phyloP scores from a whole-genome alignment of 345 rosid species.

The Bruguiera parviflora region DNA sequence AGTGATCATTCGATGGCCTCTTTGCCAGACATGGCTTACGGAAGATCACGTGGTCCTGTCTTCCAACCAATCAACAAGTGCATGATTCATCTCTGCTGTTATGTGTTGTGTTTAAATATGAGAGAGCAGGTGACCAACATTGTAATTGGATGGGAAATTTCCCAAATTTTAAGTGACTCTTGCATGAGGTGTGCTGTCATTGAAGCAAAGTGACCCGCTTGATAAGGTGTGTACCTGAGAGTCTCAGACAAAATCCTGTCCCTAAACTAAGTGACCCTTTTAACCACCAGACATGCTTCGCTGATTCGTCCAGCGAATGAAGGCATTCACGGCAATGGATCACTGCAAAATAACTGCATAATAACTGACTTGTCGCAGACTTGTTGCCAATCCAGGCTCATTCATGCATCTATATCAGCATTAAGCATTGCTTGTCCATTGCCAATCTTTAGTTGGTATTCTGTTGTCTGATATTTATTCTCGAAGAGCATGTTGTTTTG shows the following conservation, averaged over 20 bases:
- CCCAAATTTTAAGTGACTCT: no score
- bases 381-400: constrained; percentile 21
- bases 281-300: not conserved
- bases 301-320: not conserved
- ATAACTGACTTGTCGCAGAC: not conserved
- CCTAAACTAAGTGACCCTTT: not conserved
- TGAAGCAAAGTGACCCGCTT: not conserved
- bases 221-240: not conserved
- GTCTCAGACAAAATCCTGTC: not conserved
- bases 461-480: no score
- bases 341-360: not conserved
- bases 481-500: no score
- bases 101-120: no score
- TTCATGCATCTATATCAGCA: constrained; percentile 20
- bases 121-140: no score
- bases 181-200: no score
- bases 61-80: not conserved
- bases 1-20: not conserved
- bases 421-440: no score
- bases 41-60: constrained; percentile 9
- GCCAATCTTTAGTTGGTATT: no score
- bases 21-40: not conserved
- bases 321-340: not conserved
- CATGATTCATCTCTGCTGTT: no score
- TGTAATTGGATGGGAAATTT: no score